These are phyloP conservation scores for Citeromyces nyonsensis DNA, from an alignment of 805 yeast genomes.

Conservation along the genomic window DNA sequence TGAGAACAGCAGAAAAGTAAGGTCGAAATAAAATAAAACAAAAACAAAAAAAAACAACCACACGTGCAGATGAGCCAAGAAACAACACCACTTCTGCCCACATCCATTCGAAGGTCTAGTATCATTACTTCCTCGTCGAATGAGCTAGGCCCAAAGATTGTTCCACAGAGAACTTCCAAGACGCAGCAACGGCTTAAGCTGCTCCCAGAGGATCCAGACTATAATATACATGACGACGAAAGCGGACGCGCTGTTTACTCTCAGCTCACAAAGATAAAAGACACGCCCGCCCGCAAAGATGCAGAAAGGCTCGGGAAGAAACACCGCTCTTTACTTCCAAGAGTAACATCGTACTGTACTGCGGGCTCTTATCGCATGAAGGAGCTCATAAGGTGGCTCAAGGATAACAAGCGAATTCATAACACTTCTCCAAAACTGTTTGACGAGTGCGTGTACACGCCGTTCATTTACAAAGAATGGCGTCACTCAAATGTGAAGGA, in stretches of 20 bases:
- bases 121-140: slow-evolving; percentile 5
- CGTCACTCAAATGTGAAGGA: slow-evolving; percentile 20
- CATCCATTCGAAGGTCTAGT: background rate
- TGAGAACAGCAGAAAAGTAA: too few species aligned
- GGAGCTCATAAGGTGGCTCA: slow-evolving; percentile 73
- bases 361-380: slow-evolving; percentile 86
- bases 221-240: slow-evolving; percentile 6
- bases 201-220: slow-evolving; percentile 41
- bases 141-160: slow-evolving; percentile 31
- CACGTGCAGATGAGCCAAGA: background rate
- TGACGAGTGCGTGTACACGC: slow-evolving; percentile 92
- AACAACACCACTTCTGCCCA: background rate
- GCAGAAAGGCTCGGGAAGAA: slow-evolving; percentile 87
- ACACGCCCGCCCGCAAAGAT: slow-evolving; percentile 79
- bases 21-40: slow-evolving; percentile 1
- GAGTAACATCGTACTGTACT: slow-evolving; percentile 94
- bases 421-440: slow-evolving; percentile 76
- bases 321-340: slow-evolving; percentile 70
- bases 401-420: slow-evolving; percentile 57
- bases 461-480: slow-evolving; percentile 76
- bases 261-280: slow-evolving; percentile 72
- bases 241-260: slow-evolving; percentile 44
- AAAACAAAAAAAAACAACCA: background rate
- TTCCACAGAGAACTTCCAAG: slow-evolving; percentile 62
- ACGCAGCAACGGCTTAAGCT: slow-evolving; percentile 61